Conservation (phyloP, 202 grass and related monocot genomes). For the Eragrostis tef region DNA sequence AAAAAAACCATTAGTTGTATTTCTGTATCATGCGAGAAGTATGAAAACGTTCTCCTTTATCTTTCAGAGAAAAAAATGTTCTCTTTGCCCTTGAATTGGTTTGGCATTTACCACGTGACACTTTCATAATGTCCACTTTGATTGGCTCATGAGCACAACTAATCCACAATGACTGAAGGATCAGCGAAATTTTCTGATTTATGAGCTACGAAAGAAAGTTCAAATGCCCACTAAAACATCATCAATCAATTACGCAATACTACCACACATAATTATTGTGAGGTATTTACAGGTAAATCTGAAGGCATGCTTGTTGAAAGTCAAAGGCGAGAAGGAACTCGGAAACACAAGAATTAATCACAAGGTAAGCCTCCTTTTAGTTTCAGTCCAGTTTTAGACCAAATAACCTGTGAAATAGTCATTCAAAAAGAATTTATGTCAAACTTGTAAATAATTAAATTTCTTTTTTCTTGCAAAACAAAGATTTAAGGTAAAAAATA, state of each 20-base stretch:
- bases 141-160: not conserved
- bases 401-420: not conserved
- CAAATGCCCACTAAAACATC: not conserved
- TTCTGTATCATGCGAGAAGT: not conserved
- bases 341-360: not conserved
- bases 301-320: not conserved
- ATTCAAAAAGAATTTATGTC: not conserved
- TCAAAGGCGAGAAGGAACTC: too few species aligned
- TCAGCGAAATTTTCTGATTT: not conserved
- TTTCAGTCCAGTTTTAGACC: not conserved
- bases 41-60: too few species aligned
- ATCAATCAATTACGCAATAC: not conserved
- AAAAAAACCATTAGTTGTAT: not conserved
- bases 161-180: not conserved
- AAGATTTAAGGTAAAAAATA: not conserved
- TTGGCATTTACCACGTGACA: not conserved
- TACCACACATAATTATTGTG: not conserved
- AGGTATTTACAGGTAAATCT: not conserved
- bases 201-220: not conserved
- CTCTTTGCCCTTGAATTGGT: too few species aligned
- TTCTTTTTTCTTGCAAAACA: too few species aligned
- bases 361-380: not conserved
- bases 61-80: too few species aligned
- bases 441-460: not conserved
- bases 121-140: not conserved